phyloP scores from a whole-genome alignment of 2,329 filamentous ascomycete species.

The Akanthomyces muscarius region DNA sequence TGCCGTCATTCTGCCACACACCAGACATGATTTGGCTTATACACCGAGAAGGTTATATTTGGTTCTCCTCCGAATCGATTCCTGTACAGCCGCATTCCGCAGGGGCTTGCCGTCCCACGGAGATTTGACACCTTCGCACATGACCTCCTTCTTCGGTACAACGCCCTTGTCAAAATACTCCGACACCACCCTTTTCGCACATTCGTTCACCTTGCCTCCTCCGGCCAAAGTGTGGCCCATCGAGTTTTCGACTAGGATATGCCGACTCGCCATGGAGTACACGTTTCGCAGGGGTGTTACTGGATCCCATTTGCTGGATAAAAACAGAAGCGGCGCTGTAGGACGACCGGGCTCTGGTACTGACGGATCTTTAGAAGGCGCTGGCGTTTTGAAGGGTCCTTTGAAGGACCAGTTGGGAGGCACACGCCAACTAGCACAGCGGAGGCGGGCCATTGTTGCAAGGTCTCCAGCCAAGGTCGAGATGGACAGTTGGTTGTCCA shows the following conservation, averaged over 20 bases:
- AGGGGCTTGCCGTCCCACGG: slow-evolving; percentile 7
- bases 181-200: slow-evolving; percentile 20
- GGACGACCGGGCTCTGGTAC: slow-evolving; percentile 29
- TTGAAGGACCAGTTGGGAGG: slow-evolving; percentile 12
- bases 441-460: slow-evolving; percentile 35
- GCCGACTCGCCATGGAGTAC: slow-evolving; percentile 25
- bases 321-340: slow-evolving; percentile 40
- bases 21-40: neutral
- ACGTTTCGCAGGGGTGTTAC: slow-evolving; percentile 41
- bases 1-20: too few species aligned
- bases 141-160: slow-evolving; percentile 20
- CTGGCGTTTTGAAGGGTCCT: slow-evolving; percentile 10
- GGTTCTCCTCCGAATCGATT: neutral
- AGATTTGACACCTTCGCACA: slow-evolving; percentile 21
- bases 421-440: slow-evolving; percentile 35
- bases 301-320: slow-evolving; percentile 42
- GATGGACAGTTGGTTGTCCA: slow-evolving; percentile 24
- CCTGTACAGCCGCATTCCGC: neutral
- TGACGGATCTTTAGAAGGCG: neutral
- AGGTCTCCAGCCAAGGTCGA: slow-evolving; percentile 30
- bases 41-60: neutral
- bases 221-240: slow-evolving; percentile 22
- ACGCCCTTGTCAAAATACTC: slow-evolving; percentile 23
- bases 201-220: slow-evolving; percentile 13
- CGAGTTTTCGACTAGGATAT: slow-evolving; percentile 24